Percentiles rank a stretch among this genome's conserved stretches.
phyloP scores from a whole-genome alignment of 2,329 filamentous ascomycete species.

The Penicillium sp. region DNA sequence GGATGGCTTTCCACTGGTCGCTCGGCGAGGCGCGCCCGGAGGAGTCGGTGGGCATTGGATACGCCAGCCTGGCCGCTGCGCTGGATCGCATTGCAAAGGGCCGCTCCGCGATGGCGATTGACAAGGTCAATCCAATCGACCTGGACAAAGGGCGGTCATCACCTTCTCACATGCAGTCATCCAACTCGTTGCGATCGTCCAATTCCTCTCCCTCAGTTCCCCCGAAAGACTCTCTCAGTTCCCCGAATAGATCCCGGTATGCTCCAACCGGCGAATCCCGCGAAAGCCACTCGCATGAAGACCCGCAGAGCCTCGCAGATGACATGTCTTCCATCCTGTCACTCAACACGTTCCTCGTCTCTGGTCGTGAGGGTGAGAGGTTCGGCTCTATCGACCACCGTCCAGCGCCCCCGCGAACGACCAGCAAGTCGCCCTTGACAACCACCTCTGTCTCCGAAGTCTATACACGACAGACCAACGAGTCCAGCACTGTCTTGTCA shows the following conservation, averaged over 20 bases:
- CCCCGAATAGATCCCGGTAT: neutral
- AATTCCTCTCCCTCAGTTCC: conserved; percentile 29
- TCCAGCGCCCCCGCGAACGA: neutral
- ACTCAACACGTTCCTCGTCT: conserved; percentile 25
- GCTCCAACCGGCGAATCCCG: neutral
- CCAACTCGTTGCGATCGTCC: neutral
- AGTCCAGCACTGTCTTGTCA: neutral
- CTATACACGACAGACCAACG: neutral
- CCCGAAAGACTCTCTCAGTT: conserved; percentile 27
- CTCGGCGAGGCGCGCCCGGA: conserved; percentile 64
- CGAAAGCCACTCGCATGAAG: conserved; percentile 21
- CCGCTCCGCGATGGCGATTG: conserved; percentile 38
- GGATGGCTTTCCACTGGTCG: conserved; percentile 70
- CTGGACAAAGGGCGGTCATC: neutral
- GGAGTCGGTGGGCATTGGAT: conserved; percentile 67
- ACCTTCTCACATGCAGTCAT: conserved; percentile 9
- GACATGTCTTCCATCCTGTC: conserved; percentile 37
- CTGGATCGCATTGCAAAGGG: conserved; percentile 55
- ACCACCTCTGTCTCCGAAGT: neutral
- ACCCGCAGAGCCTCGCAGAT: conserved; percentile 28
- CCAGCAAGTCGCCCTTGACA: conserved; percentile 21
- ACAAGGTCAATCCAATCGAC: conserved; percentile 33
- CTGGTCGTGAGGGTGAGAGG: conserved; percentile 7
- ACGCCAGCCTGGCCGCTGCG: conserved; percentile 68
- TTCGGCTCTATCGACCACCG: neutral